A percentile compares a stretch with the other conserved stretches of the same genome.
Evolutionary conservation across 495 filamentous ascomycete genomes (phyloP).

Genomic region (Penicillium steckii): DNA sequence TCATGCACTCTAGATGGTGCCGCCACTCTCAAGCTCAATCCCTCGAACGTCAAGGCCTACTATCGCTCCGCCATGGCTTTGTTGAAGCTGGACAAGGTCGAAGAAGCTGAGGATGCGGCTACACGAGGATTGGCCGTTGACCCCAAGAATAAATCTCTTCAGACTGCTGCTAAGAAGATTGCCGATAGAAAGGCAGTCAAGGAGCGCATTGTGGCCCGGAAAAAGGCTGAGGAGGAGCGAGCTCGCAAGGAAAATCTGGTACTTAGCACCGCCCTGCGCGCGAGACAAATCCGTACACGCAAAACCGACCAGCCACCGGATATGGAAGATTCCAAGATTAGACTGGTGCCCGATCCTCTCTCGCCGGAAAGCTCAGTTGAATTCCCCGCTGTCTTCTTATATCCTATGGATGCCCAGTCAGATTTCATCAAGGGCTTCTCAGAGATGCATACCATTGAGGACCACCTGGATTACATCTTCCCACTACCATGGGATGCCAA

Average conservation of each 20-base stretch:
- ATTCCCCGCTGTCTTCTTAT: constrained; percentile 82
- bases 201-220: constrained; percentile 37
- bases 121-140: constrained; percentile 69
- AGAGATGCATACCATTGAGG: constrained; percentile 65
- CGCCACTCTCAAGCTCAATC: constrained; percentile 73
- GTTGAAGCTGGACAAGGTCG: constrained; percentile 66
- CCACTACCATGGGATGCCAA: constrained; percentile 78
- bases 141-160: constrained; percentile 57
- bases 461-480: constrained; percentile 80
- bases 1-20: constrained; percentile 80
- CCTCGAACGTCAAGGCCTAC: constrained; percentile 78
- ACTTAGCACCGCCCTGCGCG: constrained; percentile 67
- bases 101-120: constrained; percentile 75
- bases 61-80: constrained; percentile 80
- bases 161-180: constrained; percentile 53
- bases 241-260: constrained; percentile 55
- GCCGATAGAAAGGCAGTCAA: constrained; percentile 43
- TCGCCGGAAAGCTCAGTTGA: constrained; percentile 66
- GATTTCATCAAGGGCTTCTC: constrained; percentile 87
- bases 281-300: constrained; percentile 66
- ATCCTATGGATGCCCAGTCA: constrained; percentile 72
- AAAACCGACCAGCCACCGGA: constrained; percentile 72
- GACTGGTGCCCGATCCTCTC: constrained; percentile 68
- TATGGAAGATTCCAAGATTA: constrained; percentile 72
- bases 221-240: constrained; percentile 49